Evolutionary conservation across 306 rosid genomes (phyloP), one percentile per base, ranked within the genome.

Genomic region (Sicyos baderoa): DNA sequence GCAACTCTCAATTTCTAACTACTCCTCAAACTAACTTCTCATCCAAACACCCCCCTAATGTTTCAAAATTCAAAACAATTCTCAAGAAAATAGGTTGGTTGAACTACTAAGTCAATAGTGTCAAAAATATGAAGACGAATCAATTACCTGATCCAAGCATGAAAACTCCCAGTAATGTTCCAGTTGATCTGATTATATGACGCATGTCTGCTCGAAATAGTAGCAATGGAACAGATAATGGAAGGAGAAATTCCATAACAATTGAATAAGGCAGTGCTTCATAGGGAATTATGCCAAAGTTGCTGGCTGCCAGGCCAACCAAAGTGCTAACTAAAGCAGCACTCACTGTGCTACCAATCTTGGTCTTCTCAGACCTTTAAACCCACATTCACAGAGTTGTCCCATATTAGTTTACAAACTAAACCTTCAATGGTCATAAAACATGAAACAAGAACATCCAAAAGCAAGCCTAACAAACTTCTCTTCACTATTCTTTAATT

Each of bases 261-360:
- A 84, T 17, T 10, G 88, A 79, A 73, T 81, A 88, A 13, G 86
- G 82, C 0, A 80, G 76, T 6, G 96, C 91, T 10, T 86, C 88
- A 65, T 74, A 77, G 32, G 96, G 88, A 70, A 86, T 85, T 37
- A 88, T 75, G 74, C 96, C 89, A 8, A 79, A 6, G 79, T 86
- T 88, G 52, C 96, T 86, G 29, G 89, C 89, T 54, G 85, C 88
- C 22, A 86, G 86, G 47, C 91, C 89, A 50, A 83, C 83, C 67
- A 88, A 84, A n/a, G 91, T 88, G 86, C 96, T 86, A 13, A 86
- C 88, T 19, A 88, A 74, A 8, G 91, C 91, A 54, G 85, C 96
- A 80, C 89, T 88, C 65, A 88, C 84, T 81, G 82, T 86, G 72
- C 89, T 84, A 66, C 95, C 95, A 74, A 88, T 71, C 78, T 76